Evolutionary conservation across 352 stramenopile species (phyloP), one percentile per base, ranked within the genome.

Genomic region (Phytophthora aleatoria): DNA sequence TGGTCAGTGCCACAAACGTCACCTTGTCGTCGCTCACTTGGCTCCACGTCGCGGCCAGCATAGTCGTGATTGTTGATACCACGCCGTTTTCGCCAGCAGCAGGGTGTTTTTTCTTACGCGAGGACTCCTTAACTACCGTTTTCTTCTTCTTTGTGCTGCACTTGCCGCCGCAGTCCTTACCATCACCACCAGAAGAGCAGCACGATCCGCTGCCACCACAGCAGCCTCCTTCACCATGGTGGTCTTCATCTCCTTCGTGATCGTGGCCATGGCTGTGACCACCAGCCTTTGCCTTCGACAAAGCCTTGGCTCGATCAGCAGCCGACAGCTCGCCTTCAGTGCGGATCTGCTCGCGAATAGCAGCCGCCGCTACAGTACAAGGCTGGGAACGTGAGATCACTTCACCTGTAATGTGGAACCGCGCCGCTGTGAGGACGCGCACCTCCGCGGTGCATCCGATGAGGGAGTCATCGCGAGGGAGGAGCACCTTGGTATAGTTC

Each of bases 401-500:
- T 30, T 80, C 57, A 2, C 65, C 88, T 9, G 73, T 91, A 24
- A 95, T 75, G 66, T 96, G 89, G 66, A 96, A 95, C 36, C 87
- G 77, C 6, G 81, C 75, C 2, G 69, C 63, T 7, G 75, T 67
- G 20, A 79, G 58, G 38, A 96, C 74, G 48, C 73, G 65, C 12
- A 95, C 87, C 11, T 78, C 39, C 3, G 89, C 85, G 5, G 85
- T 71, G 69, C 83, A 94, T 8, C 89, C 89, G 30, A 90, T 83
- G 28, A 96, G 79, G 50, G 70, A 69, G 43, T 94, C 87, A 60
- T 95, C 81, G 10, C 82, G 77, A 30, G 69, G 62, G 24, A 97
- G 62, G 16, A 97, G 69, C 24, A 98, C 90, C 64, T 98, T 97
- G n/a, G 90, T 92, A 65, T 98, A 98, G 61, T 89, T 90, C 65